These are phyloP conservation scores for Prunus fruticosa DNA, from an alignment of 306 rosid genomes.

Conservation along the genomic window DNA sequence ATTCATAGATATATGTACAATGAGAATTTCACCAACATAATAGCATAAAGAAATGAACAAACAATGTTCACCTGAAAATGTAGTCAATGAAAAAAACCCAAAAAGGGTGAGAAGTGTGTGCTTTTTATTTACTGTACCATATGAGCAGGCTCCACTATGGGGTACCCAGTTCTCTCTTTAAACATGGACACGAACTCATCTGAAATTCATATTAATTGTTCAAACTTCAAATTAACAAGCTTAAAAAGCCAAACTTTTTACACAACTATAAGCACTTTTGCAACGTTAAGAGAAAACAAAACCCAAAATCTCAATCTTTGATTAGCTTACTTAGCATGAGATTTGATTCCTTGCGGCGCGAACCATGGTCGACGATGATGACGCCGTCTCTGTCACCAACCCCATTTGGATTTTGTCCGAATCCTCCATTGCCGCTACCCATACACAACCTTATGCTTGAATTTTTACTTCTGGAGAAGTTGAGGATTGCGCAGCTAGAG, in stretches of 20 bases:
- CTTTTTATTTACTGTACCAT: conserved; percentile 46
- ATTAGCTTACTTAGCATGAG: conserved; percentile 71
- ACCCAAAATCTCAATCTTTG: not conserved
- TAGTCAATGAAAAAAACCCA: not conserved
- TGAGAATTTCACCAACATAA: not conserved
- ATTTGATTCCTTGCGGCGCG: conserved; percentile 86
- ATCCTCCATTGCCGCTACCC: conserved; percentile 33
- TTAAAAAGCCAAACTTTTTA: not conserved
- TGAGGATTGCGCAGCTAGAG: conserved; percentile 29
- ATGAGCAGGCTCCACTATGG: conserved; percentile 89
- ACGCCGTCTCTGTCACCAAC: conserved; percentile 59
- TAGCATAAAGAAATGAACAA: conserved; percentile 12
- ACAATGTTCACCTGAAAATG: not conserved
- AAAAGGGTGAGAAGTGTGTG: not conserved
- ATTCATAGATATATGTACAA: not conserved
- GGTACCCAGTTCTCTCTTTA: conserved; percentile 70
- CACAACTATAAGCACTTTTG: not conserved
- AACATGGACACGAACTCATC: conserved; percentile 87
- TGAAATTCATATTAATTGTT: conserved; percentile 23
- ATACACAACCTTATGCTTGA: conserved; percentile 31
- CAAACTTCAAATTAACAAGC: not conserved
- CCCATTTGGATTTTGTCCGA: conserved; percentile 24
- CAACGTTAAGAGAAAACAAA: not conserved
- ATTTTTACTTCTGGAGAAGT: conserved; percentile 28
- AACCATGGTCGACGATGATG: conserved; percentile 92